Conservation (phyloP, 257 asterid species). For the Solanum rostratum region DNA sequence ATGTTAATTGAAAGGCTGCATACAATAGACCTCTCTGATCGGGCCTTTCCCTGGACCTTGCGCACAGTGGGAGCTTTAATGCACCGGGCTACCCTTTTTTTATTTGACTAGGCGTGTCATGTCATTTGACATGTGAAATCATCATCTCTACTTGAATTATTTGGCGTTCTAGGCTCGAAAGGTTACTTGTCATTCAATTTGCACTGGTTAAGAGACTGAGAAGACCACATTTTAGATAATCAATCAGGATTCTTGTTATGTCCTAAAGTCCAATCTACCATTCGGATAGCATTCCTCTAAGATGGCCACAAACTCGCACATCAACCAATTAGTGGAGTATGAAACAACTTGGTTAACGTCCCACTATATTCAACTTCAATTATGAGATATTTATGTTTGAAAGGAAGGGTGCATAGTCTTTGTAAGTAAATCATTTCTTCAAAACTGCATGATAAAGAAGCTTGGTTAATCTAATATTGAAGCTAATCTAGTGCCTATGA, state of each 20-base stretch:
- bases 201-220: background rate
- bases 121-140: background rate
- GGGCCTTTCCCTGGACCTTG: no score
- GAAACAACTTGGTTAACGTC: background rate
- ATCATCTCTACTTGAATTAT: background rate
- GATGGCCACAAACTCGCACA: background rate
- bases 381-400: background rate
- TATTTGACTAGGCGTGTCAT: background rate
- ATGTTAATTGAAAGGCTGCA: background rate
- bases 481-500: background rate
- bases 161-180: background rate
- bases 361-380: background rate
- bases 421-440: background rate
- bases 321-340: background rate
- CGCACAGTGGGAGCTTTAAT: no score
- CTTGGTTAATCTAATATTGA: background rate
- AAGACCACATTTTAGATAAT: background rate
- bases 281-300: background rate
- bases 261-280: background rate
- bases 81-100: no score
- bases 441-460: background rate
- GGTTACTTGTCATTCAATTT: background rate
- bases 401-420: background rate
- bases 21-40: no score
- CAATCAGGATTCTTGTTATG: background rate